Conservation (phyloP, 164 flowering plant species). For the Warburgia ugandensis region DNA sequence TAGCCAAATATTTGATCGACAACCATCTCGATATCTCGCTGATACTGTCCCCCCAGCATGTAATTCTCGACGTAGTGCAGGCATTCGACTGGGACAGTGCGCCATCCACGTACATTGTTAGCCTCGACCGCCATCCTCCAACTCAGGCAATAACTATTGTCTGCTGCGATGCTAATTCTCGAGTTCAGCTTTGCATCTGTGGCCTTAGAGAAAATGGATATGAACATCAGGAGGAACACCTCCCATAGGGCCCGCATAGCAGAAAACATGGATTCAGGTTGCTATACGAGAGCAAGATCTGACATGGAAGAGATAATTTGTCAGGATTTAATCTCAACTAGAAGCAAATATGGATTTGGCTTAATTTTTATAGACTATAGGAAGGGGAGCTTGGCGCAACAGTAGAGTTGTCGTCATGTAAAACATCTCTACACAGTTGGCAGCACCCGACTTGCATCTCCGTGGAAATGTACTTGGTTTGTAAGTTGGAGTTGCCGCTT, state of each 20-base stretch:
- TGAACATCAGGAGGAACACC: conserved; percentile 9
- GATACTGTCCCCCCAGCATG: conserved; percentile 72
- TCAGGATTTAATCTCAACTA: too few species aligned
- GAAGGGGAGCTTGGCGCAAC: too few species aligned
- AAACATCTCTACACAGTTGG: too few species aligned
- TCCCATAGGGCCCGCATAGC: conserved; percentile 12
- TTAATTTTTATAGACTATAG: too few species aligned
- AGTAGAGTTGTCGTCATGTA: too few species aligned
- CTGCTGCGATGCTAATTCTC: not conserved
- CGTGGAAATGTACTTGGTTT: too few species aligned
- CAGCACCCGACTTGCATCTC: too few species aligned
- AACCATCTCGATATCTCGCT: conserved; percentile 37
- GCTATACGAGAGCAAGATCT: too few species aligned
- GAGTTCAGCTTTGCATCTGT: not conserved
- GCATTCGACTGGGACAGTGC: conserved; percentile 63
- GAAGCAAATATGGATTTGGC: too few species aligned
- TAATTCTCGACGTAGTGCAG: conserved; percentile 37
- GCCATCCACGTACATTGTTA: conserved; percentile 58
- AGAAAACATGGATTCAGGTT: conserved; percentile 2
- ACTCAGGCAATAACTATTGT: conserved; percentile 43
- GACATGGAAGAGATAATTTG: too few species aligned
- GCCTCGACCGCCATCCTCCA: conserved; percentile 84
- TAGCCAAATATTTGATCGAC: conserved; percentile 39
- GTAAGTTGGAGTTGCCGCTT: too few species aligned
- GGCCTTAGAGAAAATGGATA: conserved; percentile 9